Evolutionary conservation across 2,329 filamentous ascomycete genomes (phyloP), one percentile per base, ranked within the genome.

Genomic region (Hypoxylon sp.): DNA sequence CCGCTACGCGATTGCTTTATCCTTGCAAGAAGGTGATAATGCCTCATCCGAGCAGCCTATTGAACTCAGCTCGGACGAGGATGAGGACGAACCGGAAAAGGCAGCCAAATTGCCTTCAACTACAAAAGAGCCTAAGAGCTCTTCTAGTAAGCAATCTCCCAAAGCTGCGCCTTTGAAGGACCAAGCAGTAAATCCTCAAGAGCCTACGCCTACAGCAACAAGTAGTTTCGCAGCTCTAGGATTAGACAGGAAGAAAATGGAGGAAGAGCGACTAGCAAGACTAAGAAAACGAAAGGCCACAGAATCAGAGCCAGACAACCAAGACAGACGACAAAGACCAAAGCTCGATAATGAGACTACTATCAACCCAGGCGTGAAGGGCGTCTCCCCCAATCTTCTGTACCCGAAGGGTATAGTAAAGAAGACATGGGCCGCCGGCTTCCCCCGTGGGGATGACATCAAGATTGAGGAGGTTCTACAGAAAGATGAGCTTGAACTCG

Each of bases 391-490:
- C 31, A 46, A 14, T 52, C 74, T 86, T 6, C 82, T 81, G 0
- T 89, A 82, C 70, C 81, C 83, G 2, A 79, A 80, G 44, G 95
- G 94, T 1, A 82, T 84, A 0, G 88, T 98, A 51, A 96, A 93
- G 80, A 93, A 92, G 75, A 98, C 96, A 0, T 95, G 92, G 88
- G 89, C 88, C 0, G 83, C 83, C 37, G 90, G 91, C 2, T 88
- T 87, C 70, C 82, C 86, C 1, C 85, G 92, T 37, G 83, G 83
- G 3, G 87, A 94, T 68, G 93, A 97, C 69, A 93, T 98, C 76
- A 96, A 90, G 67, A 90, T 98, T 44, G 93, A 97, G 74, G 94
- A 98, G 78, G 87, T 98, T 0, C 80, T 98, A 1, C 92, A 97
- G 77, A 90, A 88, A 67, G 81, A 88, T 1, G 85, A 90, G 11